These are phyloP conservation scores for Hysterangium stoloniferum DNA, from an alignment of 768 basidiomycete species.

Conservation along the genomic window DNA sequence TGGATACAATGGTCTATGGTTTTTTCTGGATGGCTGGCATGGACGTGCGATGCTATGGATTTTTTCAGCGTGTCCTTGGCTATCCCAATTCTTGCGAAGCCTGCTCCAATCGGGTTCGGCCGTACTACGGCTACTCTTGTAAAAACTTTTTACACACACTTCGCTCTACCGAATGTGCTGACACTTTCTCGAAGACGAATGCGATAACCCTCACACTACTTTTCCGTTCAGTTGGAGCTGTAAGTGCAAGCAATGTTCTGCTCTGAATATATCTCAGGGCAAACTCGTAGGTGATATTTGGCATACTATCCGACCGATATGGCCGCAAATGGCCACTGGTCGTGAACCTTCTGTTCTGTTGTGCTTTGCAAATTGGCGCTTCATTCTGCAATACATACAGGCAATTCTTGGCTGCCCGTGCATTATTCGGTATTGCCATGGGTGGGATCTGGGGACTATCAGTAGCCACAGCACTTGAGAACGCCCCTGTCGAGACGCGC, in stretches of 20 bases:
- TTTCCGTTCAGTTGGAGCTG: conserved; percentile 78
- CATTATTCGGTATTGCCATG: conserved; percentile 76
- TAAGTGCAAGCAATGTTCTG: conserved; percentile 27
- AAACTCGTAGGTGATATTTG: conserved; percentile 56
- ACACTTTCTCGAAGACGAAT: conserved; percentile 43
- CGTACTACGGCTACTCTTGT: conserved; percentile 45
- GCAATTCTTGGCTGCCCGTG: conserved; percentile 75
- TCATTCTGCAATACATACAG: conserved; percentile 72
- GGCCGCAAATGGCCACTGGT: conserved; percentile 94
- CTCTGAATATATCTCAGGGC: background rate
- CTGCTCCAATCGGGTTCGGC: conserved; percentile 23
- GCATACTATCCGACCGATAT: conserved; percentile 78
- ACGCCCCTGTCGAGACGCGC: conserved; percentile 78
- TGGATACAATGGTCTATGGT: conserved; percentile 30
- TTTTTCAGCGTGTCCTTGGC: conserved; percentile 60
- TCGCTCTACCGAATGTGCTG: background rate
- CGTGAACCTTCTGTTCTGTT: conserved; percentile 61
- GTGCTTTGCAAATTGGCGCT: conserved; percentile 66
- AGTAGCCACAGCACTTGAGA: conserved; percentile 78
- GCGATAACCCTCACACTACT: conserved; percentile 89
- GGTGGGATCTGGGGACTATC: conserved; percentile 87
- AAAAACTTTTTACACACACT: conserved; percentile 36
- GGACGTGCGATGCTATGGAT: conserved; percentile 83
- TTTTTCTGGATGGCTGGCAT: conserved; percentile 60
- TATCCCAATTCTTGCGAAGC: conserved; percentile 20